Evolutionary conservation across 768 basidiomycete genomes (phyloP), one percentile per base, ranked within the genome.

Genomic region (Suillus tomentosus): DNA sequence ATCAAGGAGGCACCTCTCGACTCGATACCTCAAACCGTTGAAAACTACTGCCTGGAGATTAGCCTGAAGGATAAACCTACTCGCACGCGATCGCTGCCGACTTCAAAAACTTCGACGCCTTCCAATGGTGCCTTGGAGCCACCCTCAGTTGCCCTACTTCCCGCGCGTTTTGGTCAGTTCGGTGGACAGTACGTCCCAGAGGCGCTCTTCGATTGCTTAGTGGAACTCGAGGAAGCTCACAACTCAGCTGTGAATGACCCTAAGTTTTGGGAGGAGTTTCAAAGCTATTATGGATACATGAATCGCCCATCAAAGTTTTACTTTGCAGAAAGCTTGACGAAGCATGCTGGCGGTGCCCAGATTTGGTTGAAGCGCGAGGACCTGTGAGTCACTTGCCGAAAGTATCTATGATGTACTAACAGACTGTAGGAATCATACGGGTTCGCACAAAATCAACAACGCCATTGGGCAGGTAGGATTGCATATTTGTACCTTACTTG

Each of bases 391-490:
- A 57, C 64, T 47, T 61, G 24, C 58, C 24, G 22, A 24, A 15
- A 56, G 34, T 24, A 22, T 36, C 15, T 50, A 6, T 34, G 10
- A 27, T 53, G 62, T 7, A 31, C 54, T 77, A 48, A 22, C 8
- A 22, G n/a, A 50, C 15, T 59, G 40, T 64, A 94, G 92, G 64
- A 99, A 99, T 75, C 96, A 99, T 74, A 99, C 97, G 0, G 97
- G 97, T 17, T 98, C 96, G 11, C 97, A 99, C 78, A 99, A 99
- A 78, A 99, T 99, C 73, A 99, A 99, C 79, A 99, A 99, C 75
- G 96, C 96, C 27, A 90, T 99, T 64, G 97, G 97, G 42, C 96
- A 96, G 83, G 91, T 88, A 70, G 40, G 40, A 13, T 31, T 58
- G 27, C 27, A 31, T 66, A 80, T 71, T 36, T 31, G 17, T 47